Conservation (phyloP, 805 yeast genomes). For the Metschnikowia orientalis region DNA sequence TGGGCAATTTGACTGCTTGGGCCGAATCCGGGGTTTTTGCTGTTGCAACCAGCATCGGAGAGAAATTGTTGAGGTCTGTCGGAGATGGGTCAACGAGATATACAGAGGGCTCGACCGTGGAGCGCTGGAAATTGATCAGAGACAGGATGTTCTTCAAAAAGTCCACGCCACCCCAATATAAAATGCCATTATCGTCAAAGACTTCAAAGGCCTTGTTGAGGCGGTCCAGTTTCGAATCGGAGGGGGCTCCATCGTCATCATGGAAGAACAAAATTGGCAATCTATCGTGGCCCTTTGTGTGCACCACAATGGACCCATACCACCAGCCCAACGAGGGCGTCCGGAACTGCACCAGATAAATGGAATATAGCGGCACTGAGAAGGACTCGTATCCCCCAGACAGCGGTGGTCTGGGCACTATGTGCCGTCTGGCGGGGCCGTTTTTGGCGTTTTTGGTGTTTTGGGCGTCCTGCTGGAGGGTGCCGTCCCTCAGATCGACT, state of each 20-base stretch:
- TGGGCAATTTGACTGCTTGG: conserved; percentile 20
- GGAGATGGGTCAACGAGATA: conserved; percentile 74
- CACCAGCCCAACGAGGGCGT: conserved; percentile 86
- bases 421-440: conserved; percentile 14
- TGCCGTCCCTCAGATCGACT: conserved; percentile 43
- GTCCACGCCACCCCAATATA: conserved; percentile 92
- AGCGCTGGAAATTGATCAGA: conserved; percentile 59
- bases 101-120: conserved; percentile 68
- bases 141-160: conserved; percentile 53
- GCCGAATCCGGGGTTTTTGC: not conserved
- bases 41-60: conserved; percentile 25
- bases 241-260: conserved; percentile 79
- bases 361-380: conserved; percentile 50
- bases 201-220: conserved; percentile 69
- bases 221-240: conserved; percentile 61
- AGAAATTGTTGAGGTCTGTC: conserved; percentile 57
- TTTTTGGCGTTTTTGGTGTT: conserved; percentile 4
- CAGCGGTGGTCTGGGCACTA: conserved; percentile 49
- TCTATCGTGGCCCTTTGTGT: conserved; percentile 61
- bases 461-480: conserved; percentile 10
- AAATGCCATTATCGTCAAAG: conserved; percentile 48
- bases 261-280: conserved; percentile 89
- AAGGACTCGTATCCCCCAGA: conserved; percentile 36
- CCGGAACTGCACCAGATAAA: conserved; percentile 79
- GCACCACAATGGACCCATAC: conserved; percentile 81